Evolutionary conservation across 2,329 filamentous ascomycete genomes (phyloP), one percentile per base, ranked within the genome.

Genomic region (Coniochaeta hoffmannii): DNA sequence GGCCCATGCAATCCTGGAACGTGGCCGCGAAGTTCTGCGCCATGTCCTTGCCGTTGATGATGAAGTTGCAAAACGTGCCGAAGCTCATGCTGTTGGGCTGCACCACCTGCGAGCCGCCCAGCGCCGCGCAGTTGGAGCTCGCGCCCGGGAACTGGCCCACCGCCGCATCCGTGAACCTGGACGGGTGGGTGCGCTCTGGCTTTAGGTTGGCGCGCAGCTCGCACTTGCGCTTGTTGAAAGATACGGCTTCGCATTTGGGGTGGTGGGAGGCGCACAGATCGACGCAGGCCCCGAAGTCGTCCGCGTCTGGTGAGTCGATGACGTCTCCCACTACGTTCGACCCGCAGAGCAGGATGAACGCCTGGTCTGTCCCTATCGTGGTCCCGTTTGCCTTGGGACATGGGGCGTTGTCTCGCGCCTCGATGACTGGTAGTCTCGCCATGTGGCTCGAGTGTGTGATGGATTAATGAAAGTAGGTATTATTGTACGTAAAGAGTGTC

Each of bases 191-290:
- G 3, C 53, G 49, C 3, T 51, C 55, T 1, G 56, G 28, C 2
- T 26, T 53, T 15, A 64, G 26, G 2, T 60, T 57, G 15, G 60
- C 55, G 41, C 61, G 63, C 28, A 70, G 60, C 12, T 62, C 59
- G 53, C 68, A 71, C 12, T 57, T 62, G 15, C 50, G 57, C 41
- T 64, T 61, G 49, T 65, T 58, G 49, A 63, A 68, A 0, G 63
- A 57, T 9, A 60, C 59, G 11, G 53, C 65, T 4, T 66, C 66
- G 55, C 66, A 68, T 57, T 59, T 62, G 0, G 68, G 64, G 53
- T 69, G 67, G 59, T 62, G 67, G 0, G 65, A 64, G 1, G 66
- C 61, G 55, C 64, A 68, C 0, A 65, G 50, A 34, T 68, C 67
- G 8, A 62, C 62, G 53, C 68, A 71, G 0, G 59, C 55, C 10